These are phyloP conservation scores for Sporothrix luriei DNA, from an alignment of 2,329 filamentous ascomycete species.

Conservation along the genomic window DNA sequence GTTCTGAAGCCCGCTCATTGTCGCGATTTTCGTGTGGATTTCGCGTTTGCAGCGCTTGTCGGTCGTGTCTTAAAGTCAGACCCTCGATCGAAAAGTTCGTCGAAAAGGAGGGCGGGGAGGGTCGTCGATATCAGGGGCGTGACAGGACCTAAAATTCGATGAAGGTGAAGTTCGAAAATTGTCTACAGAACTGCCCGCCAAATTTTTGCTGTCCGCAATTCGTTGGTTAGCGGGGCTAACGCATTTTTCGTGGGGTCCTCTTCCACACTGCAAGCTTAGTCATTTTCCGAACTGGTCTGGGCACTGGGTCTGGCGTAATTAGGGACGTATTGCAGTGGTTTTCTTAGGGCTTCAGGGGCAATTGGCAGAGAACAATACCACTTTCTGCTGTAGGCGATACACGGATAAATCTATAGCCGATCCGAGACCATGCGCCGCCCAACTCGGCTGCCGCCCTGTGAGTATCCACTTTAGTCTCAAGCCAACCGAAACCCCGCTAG, in stretches of 20 bases:
- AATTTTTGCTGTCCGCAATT: slow-evolving; percentile 33
- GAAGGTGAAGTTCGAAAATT: slow-evolving; percentile 24
- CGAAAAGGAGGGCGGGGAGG: slow-evolving; percentile 22
- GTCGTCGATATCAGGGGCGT: slow-evolving; percentile 20
- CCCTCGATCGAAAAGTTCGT: slow-evolving; percentile 27
- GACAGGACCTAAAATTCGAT: slow-evolving; percentile 12
- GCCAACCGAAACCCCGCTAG: slow-evolving; percentile 25
- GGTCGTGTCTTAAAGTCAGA: background rate
- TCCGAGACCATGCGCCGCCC: slow-evolving; percentile 3
- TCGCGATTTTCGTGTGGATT: slow-evolving; percentile 11
- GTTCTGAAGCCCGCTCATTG: slow-evolving; percentile 66
- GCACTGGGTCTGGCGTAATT: background rate
- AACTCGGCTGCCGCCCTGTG: background rate
- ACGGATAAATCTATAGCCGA: slow-evolving; percentile 23
- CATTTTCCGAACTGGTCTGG: background rate
- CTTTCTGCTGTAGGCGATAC: no score
- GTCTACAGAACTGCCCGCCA: slow-evolving; percentile 20
- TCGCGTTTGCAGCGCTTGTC: slow-evolving; percentile 19
- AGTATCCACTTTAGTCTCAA: slow-evolving; percentile 13
- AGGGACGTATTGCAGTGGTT: slow-evolving; percentile 5
- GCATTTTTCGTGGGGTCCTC: slow-evolving; percentile 31
- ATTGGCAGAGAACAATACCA: slow-evolving; percentile 17
- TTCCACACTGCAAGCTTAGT: slow-evolving; percentile 1
- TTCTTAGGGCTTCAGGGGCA: slow-evolving; percentile 28
- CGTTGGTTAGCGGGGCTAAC: slow-evolving; percentile 28